Base-by-base conservation (phyloP, 2,329 filamentous ascomycete species). In the Coniochaeta sp. region DNA sequence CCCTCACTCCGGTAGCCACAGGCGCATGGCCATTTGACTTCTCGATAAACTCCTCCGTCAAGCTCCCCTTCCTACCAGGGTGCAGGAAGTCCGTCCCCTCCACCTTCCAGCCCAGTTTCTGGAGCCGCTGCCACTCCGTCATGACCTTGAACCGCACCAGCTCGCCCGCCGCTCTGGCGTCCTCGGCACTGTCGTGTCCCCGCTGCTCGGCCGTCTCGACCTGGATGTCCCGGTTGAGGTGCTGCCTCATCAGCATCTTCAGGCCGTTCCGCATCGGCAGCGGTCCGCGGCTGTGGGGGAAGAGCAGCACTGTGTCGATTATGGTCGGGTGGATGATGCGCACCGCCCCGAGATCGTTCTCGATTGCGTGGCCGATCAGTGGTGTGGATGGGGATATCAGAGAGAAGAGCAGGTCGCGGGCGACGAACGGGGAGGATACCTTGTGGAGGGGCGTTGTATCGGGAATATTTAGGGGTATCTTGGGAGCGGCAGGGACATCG, bases 151-250 rank as follows among this genome's bases (percentile, higher is more conserved):
- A 80, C 55, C 89, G 79, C 0, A 96, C 90, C 58, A 99, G 73
- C 62, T 98, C 92, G 0, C 93, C 95, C 0, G 96, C 93, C 0
- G 93, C 90, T 55, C 88, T 83, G 0, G 95, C 91, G 70, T 99
- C 95, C 72, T 99, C 95, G 28, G 88, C 89, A 28, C 91, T 96
- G 75, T 99, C 95, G 72, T 99, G 95, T 0, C 95, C 95, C 22
- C 77, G 67, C 57, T 74, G 72, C 52, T 76, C 72, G 67, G 19
- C 74, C 64, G 62, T 82, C 50, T 87, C 89, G 38, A 85, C 85
- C 73, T 99, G 95, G 40, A 99, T 97, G 59, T 87, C 83, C 28
- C 87, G 81, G 60, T 87, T 82, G 7, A 99, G 81, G 62, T 89
- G 78, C n/a, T 76, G 79, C 56, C 86, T 82, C 70, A 88, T 87